phyloP scores from a whole-genome alignment of 148 eudicot species.

The Polygonum aviculare region DNA sequence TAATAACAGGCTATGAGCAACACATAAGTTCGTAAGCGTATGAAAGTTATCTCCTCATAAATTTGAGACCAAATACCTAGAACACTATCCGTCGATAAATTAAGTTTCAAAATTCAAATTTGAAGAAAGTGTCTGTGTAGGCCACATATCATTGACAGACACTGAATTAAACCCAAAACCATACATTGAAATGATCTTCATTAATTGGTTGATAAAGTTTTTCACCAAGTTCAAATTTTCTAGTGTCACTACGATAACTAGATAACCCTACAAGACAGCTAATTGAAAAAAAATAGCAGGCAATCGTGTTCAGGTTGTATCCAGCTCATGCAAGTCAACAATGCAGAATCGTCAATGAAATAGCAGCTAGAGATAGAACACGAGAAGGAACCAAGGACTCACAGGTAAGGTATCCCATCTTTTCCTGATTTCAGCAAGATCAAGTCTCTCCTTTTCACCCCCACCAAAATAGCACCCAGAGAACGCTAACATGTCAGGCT shows the following conservation, averaged over 20 bases:
- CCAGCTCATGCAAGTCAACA: neutral
- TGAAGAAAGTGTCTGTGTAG: neutral
- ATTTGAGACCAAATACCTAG: neutral
- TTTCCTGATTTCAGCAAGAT: constrained; percentile 90
- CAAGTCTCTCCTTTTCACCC: constrained; percentile 85
- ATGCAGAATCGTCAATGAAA: neutral
- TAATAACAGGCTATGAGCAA: neutral
- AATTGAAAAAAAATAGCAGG: neutral
- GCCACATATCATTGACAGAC: constrained; percentile 2
- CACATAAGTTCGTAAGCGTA: neutral
- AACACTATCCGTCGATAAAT: neutral
- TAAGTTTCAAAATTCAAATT: neutral
- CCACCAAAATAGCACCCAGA: constrained; percentile 99
- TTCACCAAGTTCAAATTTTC: neutral
- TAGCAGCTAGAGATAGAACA: neutral
- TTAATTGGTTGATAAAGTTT: neutral
- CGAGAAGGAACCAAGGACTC: constrained; percentile 22
- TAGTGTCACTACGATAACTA: neutral
- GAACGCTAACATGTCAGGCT: constrained; percentile 98
- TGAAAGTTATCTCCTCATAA: neutral
- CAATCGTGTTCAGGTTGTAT: neutral
- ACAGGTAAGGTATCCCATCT: constrained; percentile 96
- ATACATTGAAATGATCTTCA: neutral
- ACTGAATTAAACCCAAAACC: neutral
- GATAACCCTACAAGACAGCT: neutral